Evolutionary conservation across 495 filamentous ascomycete species (phyloP).

Genomic region (Lentithecium fluviatile): DNA sequence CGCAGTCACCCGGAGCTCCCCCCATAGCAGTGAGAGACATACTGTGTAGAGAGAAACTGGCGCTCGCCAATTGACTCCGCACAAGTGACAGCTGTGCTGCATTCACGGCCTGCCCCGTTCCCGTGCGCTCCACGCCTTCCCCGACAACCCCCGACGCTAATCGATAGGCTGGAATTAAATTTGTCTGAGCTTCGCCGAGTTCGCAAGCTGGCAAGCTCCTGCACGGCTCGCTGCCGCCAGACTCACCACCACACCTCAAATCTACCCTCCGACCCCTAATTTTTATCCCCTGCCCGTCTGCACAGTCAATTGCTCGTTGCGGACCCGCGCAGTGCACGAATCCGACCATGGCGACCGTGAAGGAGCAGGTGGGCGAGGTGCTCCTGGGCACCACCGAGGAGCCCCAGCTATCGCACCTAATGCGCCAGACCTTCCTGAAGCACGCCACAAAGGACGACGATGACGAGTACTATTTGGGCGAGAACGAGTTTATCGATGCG

Average conservation of each 20-base stretch:
- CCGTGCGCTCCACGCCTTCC: slow-evolving; percentile 13
- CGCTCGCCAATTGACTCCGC: not conserved
- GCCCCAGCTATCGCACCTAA: slow-evolving; percentile 64
- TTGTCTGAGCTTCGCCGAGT: slow-evolving; percentile 12
- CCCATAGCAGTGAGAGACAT: no score
- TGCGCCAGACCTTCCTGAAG: slow-evolving; percentile 69
- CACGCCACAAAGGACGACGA: slow-evolving; percentile 73
- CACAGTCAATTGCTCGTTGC: slow-evolving; percentile 12
- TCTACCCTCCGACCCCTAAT: not conserved
- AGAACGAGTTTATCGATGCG: slow-evolving; percentile 83
- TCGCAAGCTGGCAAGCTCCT: slow-evolving; percentile 8
- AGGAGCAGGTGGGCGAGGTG: slow-evolving; percentile 42
- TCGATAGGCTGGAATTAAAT: not conserved
- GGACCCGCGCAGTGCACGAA: not conserved
- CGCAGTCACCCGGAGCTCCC: slow-evolving; percentile 3
- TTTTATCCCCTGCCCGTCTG: not conserved
- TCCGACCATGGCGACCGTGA: slow-evolving; percentile 38
- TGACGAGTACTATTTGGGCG: slow-evolving; percentile 75
- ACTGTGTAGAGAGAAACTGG: not conserved
- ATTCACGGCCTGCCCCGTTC: slow-evolving; percentile 2
- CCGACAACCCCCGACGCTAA: slow-evolving; percentile 2
- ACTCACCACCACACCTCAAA: slow-evolving; percentile 2
- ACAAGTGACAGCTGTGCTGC: not conserved
- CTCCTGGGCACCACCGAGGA: slow-evolving; percentile 45
- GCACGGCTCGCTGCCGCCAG: slow-evolving; percentile 1